A percentile compares a stretch with the other conserved stretches of the same genome.
Conservation (phyloP, 2,329 filamentous ascomycete species). For the Neophaeococcomyces aloes region DNA sequence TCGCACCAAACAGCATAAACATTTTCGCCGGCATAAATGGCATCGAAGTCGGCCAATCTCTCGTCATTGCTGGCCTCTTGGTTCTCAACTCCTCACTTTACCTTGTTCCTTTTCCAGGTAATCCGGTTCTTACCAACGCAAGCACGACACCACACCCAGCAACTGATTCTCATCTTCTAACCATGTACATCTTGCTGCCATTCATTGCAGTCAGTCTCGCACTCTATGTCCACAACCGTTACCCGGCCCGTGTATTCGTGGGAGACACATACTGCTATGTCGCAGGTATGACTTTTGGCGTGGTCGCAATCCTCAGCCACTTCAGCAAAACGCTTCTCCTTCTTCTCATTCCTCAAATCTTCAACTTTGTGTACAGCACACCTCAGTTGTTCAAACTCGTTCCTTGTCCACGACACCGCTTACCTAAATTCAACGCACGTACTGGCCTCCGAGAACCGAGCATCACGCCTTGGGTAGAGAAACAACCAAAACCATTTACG, state of each 20-base stretch:
- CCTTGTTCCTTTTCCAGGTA: conserved; percentile 48
- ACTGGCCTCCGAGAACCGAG: conserved; percentile 81
- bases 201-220: conserved; percentile 88
- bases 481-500: conserved; percentile 57
- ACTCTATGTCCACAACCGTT: conserved; percentile 87
- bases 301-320: conserved; percentile 91
- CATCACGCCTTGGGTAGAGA: conserved; percentile 62
- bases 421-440: conserved; percentile 77
- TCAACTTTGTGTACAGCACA: conserved; percentile 90
- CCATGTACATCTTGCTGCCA: conserved; percentile 83
- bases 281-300: conserved; percentile 96
- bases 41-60: conserved; percentile 87
- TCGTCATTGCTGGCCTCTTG: conserved; percentile 78
- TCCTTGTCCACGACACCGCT: conserved; percentile 82
- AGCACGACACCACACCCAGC: conserved; percentile 75
- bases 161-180: conserved; percentile 91
- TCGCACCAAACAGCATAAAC: conserved; percentile 98
- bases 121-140: conserved; percentile 18
- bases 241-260: conserved; percentile 86
- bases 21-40: conserved; percentile 99
- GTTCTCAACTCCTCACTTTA: conserved; percentile 82
- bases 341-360: conserved; percentile 82
- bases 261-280: conserved; percentile 99
- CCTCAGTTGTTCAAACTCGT: conserved; percentile 86
- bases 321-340: conserved; percentile 95